Percentiles rank a stretch among this genome's conserved stretches.
phyloP scores from a whole-genome alignment of 2,329 filamentous ascomycete genomes.

The Byssothecium circinans region DNA sequence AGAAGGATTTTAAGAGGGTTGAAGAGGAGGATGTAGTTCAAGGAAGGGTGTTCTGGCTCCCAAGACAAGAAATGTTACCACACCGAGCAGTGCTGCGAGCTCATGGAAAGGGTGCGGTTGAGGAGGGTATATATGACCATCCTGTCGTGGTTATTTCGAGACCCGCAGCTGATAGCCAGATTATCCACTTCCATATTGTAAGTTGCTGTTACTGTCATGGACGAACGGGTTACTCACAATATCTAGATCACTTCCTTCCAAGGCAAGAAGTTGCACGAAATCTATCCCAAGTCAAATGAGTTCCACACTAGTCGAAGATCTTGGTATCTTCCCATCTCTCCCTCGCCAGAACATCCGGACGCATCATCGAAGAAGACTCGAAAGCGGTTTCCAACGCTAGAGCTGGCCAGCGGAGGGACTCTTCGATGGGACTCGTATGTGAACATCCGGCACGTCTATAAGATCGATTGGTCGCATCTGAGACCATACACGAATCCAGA shows the following conservation, averaged over 20 bases:
- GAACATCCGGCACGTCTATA: slow-evolving; percentile 39
- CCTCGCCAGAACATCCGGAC: slow-evolving; percentile 35
- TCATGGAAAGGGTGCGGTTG: slow-evolving; percentile 34
- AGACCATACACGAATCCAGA: slow-evolving; percentile 30
- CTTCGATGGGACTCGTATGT: slow-evolving; percentile 39
- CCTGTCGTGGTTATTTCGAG: slow-evolving; percentile 38
- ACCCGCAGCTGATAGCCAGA: slow-evolving; percentile 25
- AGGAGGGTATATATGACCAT: slow-evolving; percentile 39
- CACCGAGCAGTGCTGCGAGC: slow-evolving; percentile 28
- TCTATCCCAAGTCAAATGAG: slow-evolving; percentile 36
- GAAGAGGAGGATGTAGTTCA: slow-evolving; percentile 23
- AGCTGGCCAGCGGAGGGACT: slow-evolving; percentile 21
- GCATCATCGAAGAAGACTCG: slow-evolving; percentile 34
- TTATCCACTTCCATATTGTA: slow-evolving; percentile 41
- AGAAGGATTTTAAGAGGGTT: slow-evolving; percentile 13
- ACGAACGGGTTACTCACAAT: slow-evolving; percentile 12
- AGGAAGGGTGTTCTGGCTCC: slow-evolving; percentile 38
- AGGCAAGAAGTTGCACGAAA: slow-evolving; percentile 34
- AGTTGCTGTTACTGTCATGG: slow-evolving; percentile 8
- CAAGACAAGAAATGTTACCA: slow-evolving; percentile 30
- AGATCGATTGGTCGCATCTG: slow-evolving; percentile 33
- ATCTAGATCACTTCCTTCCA: slow-evolving; percentile 39
- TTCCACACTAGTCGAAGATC: slow-evolving; percentile 35
- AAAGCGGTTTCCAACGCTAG: slow-evolving; percentile 34
- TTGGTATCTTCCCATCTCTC: slow-evolving; percentile 39